Percentiles rank a stretch among this genome's conserved stretches.
Conservation (phyloP, 2,329 filamentous ascomycete species). For the Alternaria sp. region DNA sequence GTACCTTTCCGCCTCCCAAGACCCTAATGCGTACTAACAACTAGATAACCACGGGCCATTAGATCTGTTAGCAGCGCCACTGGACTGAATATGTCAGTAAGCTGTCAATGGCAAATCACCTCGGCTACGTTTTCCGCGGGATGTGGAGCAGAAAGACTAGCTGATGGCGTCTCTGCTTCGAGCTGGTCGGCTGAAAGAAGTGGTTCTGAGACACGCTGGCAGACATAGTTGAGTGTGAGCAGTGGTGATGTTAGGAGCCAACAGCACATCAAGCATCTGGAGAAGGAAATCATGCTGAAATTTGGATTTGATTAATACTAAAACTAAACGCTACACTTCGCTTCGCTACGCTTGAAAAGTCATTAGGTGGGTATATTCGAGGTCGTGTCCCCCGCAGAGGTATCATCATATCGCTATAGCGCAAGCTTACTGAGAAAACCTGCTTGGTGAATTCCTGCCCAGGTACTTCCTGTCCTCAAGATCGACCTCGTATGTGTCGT, state of each 20-base stretch:
- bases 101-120: too few species aligned
- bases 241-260: background rate
- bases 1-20: background rate
- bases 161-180: background rate
- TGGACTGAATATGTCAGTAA: too few species aligned
- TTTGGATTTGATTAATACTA: background rate
- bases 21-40: background rate
- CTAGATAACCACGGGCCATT: too few species aligned
- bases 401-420: background rate
- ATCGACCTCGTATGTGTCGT: background rate
- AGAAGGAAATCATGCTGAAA: background rate
- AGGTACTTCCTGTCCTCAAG: conserved; percentile 3
- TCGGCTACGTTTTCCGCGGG: too few species aligned
- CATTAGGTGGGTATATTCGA: background rate
- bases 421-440: background rate
- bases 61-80: background rate
- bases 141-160: background rate
- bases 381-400: background rate
- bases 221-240: background rate
- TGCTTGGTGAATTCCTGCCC: background rate
- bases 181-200: background rate
- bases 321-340: background rate
- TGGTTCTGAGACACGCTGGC: too few species aligned
- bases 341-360: background rate
- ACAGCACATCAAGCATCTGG: background rate